A percentile compares a stretch with the other conserved stretches of the same genome.
Conservation (phyloP, 441 rosid genomes). For the Populus tomentosa region DNA sequence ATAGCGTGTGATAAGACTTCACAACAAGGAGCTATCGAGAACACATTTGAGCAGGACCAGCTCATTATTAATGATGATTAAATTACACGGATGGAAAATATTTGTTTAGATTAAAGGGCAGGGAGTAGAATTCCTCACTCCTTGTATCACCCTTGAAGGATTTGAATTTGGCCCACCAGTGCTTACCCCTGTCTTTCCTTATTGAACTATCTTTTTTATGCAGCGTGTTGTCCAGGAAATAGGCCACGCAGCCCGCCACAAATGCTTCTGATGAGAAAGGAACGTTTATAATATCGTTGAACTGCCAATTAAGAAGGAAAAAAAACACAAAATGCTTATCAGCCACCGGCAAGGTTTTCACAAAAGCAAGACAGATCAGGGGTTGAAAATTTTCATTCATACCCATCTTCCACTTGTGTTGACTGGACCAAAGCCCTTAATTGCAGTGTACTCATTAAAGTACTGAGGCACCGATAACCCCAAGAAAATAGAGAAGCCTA, state of each 20-base stretch:
- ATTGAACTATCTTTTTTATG: conserved; percentile 43
- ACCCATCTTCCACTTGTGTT: conserved; percentile 89
- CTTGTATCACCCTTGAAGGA: conserved; percentile 66
- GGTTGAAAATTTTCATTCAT: conserved; percentile 13
- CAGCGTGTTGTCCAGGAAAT: conserved; percentile 77
- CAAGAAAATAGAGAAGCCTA: conserved; percentile 87
- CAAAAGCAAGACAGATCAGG: neutral
- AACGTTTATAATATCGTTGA: conserved; percentile 85
- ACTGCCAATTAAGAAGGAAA: conserved; percentile 37
- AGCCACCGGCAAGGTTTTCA: neutral
- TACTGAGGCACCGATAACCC: conserved; percentile 32
- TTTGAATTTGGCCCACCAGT: conserved; percentile 95
- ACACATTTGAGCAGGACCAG: conserved; percentile 3
- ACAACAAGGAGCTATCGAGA: conserved; percentile 6
- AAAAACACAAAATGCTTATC: neutral
- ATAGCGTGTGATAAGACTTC: conserved; percentile 25
- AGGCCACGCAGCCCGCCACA: conserved; percentile 81
- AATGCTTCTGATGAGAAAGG: conserved; percentile 91
- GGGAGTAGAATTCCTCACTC: conserved; percentile 82
- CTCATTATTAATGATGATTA: conserved; percentile 1
- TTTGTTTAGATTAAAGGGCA: conserved; percentile 86
- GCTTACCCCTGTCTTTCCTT: conserved; percentile 92
- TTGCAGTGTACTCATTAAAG: conserved; percentile 79
- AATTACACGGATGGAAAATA: conserved; percentile 86
- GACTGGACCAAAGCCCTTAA: conserved; percentile 85